phyloP scores from a whole-genome alignment of 2,329 filamentous ascomycete species.

The Fusarium pseudograminearum region DNA sequence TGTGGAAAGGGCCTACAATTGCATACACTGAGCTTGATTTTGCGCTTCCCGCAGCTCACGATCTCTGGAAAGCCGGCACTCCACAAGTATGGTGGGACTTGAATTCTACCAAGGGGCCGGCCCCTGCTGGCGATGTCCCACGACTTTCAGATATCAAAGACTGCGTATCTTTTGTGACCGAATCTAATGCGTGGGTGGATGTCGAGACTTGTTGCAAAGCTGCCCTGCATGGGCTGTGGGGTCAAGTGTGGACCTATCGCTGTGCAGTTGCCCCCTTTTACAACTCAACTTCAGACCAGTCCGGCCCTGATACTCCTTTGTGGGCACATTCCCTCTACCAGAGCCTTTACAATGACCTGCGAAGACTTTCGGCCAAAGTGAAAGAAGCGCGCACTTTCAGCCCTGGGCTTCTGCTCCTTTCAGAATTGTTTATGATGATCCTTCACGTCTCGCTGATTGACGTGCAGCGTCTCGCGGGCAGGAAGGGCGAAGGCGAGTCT shows the following conservation, averaged over 20 bases:
- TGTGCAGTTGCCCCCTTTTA: constrained; percentile 33
- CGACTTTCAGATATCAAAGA: constrained; percentile 39
- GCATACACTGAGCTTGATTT: constrained; percentile 44
- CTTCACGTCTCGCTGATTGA: constrained; percentile 43
- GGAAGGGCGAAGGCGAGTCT: constrained; percentile 41
- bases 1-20: constrained; percentile 40
- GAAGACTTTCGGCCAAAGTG: constrained; percentile 33
- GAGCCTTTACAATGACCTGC: constrained; percentile 39
- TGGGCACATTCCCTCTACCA: constrained; percentile 42
- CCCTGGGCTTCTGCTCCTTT: constrained; percentile 37
- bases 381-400: constrained; percentile 15
- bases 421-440: constrained; percentile 45
- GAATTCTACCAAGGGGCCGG: constrained; percentile 24
- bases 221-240: constrained; percentile 42
- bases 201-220: constrained; percentile 35
- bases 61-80: constrained; percentile 40
- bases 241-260: constrained; percentile 45
- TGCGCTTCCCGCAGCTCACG: constrained; percentile 36
- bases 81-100: constrained; percentile 41
- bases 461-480: constrained; percentile 38
- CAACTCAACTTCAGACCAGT: constrained; percentile 11
- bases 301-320: constrained; percentile 21
- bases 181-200: constrained; percentile 37
- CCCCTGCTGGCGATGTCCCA: constrained; percentile 21
- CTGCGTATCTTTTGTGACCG: constrained; percentile 31